phyloP scores from a whole-genome alignment of 805 yeast species.

The Yamadazyma philogaea region DNA sequence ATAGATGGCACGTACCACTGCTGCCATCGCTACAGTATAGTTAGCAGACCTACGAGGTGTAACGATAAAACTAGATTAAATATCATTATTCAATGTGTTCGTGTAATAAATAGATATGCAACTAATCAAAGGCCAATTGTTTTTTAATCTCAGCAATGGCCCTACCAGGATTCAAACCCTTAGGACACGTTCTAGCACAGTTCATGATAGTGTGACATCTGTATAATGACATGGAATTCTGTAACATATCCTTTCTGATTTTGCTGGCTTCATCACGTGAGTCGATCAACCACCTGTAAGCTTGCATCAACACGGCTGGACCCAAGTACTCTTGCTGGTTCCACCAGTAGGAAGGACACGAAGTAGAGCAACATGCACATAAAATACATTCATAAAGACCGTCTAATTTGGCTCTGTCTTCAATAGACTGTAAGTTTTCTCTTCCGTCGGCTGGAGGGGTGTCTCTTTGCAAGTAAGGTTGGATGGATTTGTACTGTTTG shows the following conservation, averaged over 20 bases:
- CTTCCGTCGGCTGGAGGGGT: slow-evolving; percentile 81
- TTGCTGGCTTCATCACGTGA: slow-evolving; percentile 89
- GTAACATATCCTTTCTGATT: slow-evolving; percentile 81
- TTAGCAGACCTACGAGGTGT: too few relatives aligned
- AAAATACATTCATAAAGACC: slow-evolving; percentile 96
- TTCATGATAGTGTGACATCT: slow-evolving; percentile 99
- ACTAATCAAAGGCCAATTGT: slow-evolving; percentile 75
- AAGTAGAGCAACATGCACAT: slow-evolving; percentile 98
- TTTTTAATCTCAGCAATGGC: slow-evolving; percentile 98
- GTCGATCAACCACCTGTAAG: slow-evolving; percentile 97
- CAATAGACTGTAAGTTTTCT: slow-evolving; percentile 87
- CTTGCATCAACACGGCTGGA: slow-evolving; percentile 99
- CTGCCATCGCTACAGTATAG: too few relatives aligned
- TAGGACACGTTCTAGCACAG: slow-evolving; percentile 97
- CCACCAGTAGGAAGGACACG: slow-evolving; percentile 99
- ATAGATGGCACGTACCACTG: too few relatives aligned
- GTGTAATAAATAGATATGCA: slow-evolving; percentile 6
- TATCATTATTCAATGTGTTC: slow-evolving; percentile 5
- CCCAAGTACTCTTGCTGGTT: slow-evolving; percentile 98
- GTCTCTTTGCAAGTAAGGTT: slow-evolving; percentile 90
- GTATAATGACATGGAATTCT: slow-evolving; percentile 95
- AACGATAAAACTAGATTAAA: too few relatives aligned
- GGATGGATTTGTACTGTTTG: slow-evolving; percentile 97
- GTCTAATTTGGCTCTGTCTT: slow-evolving; percentile 92
- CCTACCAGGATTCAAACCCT: slow-evolving; percentile 95